Percentiles rank a stretch among this genome's conserved stretches.
Conservation (phyloP, 179 eudicot genomes). For the Monotropa hypopitys region DNA sequence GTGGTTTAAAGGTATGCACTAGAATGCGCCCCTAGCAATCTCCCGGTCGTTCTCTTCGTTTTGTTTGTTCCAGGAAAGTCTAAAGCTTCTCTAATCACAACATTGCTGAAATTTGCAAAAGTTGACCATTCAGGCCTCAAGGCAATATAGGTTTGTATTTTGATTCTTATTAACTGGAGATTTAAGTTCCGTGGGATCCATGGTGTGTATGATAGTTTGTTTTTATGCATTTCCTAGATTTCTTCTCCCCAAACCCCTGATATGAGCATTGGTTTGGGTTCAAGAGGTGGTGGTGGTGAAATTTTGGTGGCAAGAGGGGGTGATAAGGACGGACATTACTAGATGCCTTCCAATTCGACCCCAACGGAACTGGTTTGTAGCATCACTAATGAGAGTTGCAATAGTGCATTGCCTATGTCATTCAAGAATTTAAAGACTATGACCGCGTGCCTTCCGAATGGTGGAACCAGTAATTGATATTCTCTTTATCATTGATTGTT, state of each 20-base stretch:
- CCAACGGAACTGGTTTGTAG: background rate
- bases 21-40: background rate
- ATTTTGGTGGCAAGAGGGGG: background rate
- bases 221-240: background rate
- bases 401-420: background rate
- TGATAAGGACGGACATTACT: background rate
- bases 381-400: slow-evolving; percentile 9
- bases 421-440: slow-evolving; percentile 8
- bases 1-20: background rate
- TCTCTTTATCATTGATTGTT: background rate
- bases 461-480: slow-evolving; percentile 9
- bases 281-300: background rate
- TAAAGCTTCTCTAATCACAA: background rate
- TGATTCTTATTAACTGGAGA: background rate
- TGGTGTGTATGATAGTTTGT: background rate
- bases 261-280: background rate
- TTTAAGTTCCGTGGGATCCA: background rate
- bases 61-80: background rate
- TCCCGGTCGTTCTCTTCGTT: background rate
- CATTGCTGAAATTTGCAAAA: background rate
- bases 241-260: slow-evolving; percentile 12
- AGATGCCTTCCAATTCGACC: background rate
- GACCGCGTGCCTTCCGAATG: slow-evolving; percentile 15
- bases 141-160: background rate
- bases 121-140: background rate